These are phyloP conservation scores for Neonectria coccinea DNA, from an alignment of 2,329 filamentous ascomycete species.

Conservation along the genomic window DNA sequence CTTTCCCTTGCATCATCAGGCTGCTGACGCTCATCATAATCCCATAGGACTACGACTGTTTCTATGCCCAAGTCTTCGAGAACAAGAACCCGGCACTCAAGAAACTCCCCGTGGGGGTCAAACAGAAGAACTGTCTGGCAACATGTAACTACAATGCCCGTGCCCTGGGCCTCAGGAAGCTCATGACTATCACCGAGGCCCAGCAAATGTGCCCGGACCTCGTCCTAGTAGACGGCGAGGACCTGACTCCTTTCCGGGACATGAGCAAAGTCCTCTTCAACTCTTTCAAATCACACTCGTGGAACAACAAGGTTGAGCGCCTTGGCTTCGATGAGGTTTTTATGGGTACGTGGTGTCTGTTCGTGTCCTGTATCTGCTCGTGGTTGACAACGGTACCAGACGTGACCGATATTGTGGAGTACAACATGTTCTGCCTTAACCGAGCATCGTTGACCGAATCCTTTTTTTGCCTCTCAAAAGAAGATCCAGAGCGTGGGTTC, in stretches of 20 bases:
- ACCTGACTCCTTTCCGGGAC: conserved; percentile 86
- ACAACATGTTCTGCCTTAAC: conserved; percentile 82
- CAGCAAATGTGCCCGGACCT: conserved; percentile 84
- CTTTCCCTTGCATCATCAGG: conserved; percentile 16
- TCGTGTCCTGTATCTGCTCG: neutral
- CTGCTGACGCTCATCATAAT: conserved; percentile 22
- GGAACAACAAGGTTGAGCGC: conserved; percentile 82
- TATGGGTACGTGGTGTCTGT: conserved; percentile 52
- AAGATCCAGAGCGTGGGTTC: conserved; percentile 85
- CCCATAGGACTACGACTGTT: conserved; percentile 83
- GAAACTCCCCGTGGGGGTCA: conserved; percentile 80
- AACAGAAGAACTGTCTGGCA: conserved; percentile 92
- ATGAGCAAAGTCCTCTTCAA: conserved; percentile 83
- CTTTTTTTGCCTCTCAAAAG: conserved; percentile 81
- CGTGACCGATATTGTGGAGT: conserved; percentile 86
- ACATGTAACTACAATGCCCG: conserved; percentile 96
- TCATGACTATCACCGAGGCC: conserved; percentile 87
- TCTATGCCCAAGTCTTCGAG: conserved; percentile 93
- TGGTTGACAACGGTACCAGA: conserved; percentile 57
- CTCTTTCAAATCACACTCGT: conserved; percentile 79
- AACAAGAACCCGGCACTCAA: conserved; percentile 80
- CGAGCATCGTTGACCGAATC: conserved; percentile 71
- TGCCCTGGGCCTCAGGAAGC: conserved; percentile 77
- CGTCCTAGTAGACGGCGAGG: conserved; percentile 87
- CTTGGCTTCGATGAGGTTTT: conserved; percentile 91